Conservation (phyloP, 257 asterid species). For the Solanum okadae region DNA sequence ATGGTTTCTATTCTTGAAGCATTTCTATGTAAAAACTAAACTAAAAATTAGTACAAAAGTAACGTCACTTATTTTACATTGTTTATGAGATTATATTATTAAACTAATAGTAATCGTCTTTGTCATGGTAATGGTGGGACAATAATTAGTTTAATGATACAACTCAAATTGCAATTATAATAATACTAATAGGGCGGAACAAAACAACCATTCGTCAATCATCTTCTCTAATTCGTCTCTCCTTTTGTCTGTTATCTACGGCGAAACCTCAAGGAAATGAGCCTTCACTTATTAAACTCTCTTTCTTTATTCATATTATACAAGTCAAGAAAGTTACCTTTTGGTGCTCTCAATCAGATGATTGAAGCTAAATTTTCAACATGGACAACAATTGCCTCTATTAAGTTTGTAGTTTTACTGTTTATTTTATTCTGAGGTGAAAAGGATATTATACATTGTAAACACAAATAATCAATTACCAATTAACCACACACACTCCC, state of each 20-base stretch:
- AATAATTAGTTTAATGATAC: conserved; percentile 12
- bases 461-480: background rate
- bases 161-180: conserved; percentile 8
- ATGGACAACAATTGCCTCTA: background rate
- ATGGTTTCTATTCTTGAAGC: conserved; percentile 13
- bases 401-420: background rate
- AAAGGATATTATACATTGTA: background rate
- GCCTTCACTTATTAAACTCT: conserved; percentile 14
- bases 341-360: background rate
- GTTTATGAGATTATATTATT: conserved; percentile 17
- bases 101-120: conserved; percentile 1
- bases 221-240: conserved; percentile 31
- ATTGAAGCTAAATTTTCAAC: background rate
- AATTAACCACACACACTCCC: background rate
- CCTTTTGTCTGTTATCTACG: conserved; percentile 41
- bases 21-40: background rate
- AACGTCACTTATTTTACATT: background rate
- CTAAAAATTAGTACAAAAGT: background rate
- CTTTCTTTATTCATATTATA: background rate
- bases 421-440: background rate
- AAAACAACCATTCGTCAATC: conserved; percentile 34
- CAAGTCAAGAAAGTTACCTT: background rate
- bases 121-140: conserved; percentile 19
- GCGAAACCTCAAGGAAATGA: conserved; percentile 36
- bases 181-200: conserved; percentile 43